Evolutionary conservation across 1,139 yeast species (phyloP), one percentile per base, ranked within the genome.

Genomic region (Meyerozyma guilliermondii): DNA sequence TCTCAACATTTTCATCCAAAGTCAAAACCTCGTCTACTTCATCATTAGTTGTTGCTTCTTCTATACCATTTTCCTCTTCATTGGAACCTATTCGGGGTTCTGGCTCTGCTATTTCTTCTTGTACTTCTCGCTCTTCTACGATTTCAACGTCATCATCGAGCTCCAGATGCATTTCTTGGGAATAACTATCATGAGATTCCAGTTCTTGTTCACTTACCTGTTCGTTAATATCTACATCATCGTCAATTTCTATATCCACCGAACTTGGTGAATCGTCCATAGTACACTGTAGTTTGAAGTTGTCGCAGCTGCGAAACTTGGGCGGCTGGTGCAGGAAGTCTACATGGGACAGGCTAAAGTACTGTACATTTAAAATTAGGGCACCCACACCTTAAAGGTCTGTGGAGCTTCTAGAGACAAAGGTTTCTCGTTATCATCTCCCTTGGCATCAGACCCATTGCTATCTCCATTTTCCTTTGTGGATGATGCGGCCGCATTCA

Each of bases 371-470:
- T 33, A 18, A 20, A 13, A 18, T 51, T 55, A 71, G 30, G 77
- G 77, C 38, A 85, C 86, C 98, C 98, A 89, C 52, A 87, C 85
- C 61, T 91, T 86, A 63, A 87, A 89, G 30, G 82, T 68, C 60
- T 86, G 94, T 3, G 96, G 96, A 13, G 87, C 75, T 51, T 85
- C 91, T 47, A 85, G 68, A 34, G 95, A 86, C 40, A 87, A 72
- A 7, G 96, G 96, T 56, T 82, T 81, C 39, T 77, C 56, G 24
- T 66, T 67, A 17, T 56, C 64, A 43, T 52, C 58, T 3, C 33
- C 33, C 40, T 50, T 47, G 11, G 48, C 42, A 9, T 36, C 23
- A 40, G 43, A 33, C 38, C 46, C 44, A 13, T 51, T 56, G 52
- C 39, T 58, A 40, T 28, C 46, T 23, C 38, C 49, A 29, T 41